A percentile compares a stretch with the other conserved stretches of the same genome.
These are phyloP conservation scores for Exophiala lecanii-corni DNA, from an alignment of 2,329 filamentous ascomycete genomes.

Conservation along the genomic window DNA sequence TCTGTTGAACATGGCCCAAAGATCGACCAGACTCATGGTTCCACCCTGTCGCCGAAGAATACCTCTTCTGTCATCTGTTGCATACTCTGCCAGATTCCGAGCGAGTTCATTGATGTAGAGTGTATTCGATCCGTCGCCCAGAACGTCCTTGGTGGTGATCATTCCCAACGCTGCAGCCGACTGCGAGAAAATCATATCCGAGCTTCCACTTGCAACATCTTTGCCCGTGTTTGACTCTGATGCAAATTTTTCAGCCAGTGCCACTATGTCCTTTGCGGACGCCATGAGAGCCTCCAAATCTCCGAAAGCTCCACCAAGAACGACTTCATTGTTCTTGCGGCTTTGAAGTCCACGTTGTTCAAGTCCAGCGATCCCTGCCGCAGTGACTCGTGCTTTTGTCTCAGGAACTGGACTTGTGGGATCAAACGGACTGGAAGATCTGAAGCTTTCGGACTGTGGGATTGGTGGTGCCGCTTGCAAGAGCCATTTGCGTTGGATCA, in stretches of 20 bases:
- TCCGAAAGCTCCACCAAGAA: constrained; percentile 92
- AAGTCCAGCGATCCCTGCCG: constrained; percentile 84
- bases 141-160: constrained; percentile 92
- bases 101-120: constrained; percentile 86
- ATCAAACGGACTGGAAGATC: constrained; percentile 12
- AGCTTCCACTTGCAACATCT: constrained; percentile 48
- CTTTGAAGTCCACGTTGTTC: constrained; percentile 80
- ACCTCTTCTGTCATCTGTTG: constrained; percentile 77
- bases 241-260: constrained; percentile 83
- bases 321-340: constrained; percentile 85
- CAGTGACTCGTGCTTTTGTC: constrained; percentile 46
- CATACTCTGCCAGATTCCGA: constrained; percentile 78
- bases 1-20: constrained; percentile 94
- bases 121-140: constrained; percentile 70
- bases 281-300: constrained; percentile 96
- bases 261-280: constrained; percentile 92
- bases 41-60: constrained; percentile 76
- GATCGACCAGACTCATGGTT: constrained; percentile 82
- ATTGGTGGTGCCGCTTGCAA: constrained; percentile 84
- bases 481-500: constrained; percentile 94
- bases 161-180: constrained; percentile 80
- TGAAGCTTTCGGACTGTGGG: constrained; percentile 55
- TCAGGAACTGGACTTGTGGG: constrained; percentile 23
- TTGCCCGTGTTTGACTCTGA: constrained; percentile 57
- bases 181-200: constrained; percentile 73